Base-by-base conservation (phyloP, 2,329 filamentous ascomycete genomes). In the Sclerotinia trifoliorum region DNA sequence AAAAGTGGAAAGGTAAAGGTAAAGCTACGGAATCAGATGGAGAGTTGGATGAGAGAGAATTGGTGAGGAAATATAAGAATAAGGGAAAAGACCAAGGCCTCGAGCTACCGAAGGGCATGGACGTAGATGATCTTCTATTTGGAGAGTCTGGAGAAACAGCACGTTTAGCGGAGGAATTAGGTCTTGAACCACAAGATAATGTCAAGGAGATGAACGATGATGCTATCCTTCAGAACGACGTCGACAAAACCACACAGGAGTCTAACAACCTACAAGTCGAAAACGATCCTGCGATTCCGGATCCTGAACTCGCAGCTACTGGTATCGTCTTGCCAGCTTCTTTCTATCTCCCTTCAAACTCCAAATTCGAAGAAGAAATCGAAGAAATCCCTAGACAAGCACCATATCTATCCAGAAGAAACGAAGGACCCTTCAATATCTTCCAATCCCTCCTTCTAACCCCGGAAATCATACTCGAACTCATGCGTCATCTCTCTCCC, bases 1-100 rank as follows among this genome's bases (percentile, higher is more conserved):
- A 48, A 21, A 60, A 39, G 46, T 66, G 63, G 51, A 65, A 65
- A 42, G 63, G 63, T 10, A 65, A 65, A 26, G 63, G 35, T 2
- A 58, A 46, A 19, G 63, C 51, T 13, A 26, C 29, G 5, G 51
- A 48, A 24, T 60, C 42, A 11, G 64, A 61, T 60, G 26, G 21
- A 17, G 64, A 66, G 32, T n/a, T 58, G 32, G 54, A 66, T 21
- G 39, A 60, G 8, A 2, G 13, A 19, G 29, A 65, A 15, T 26
- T 58, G 6, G 39, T 39, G 2, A 55, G 39, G 5, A 65, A 46
- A 24, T 65, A 55, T 11, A n/a, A 21, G 8, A 5, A n/a, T 1
- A 39, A 35, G 8, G 46, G n/a, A 15, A 62, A 62, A 13, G 11
- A 5, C 29, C 48, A 32, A 35, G 7, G 17, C 13, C 39, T 62